Evolutionary conservation across 306 rosid genomes (phyloP).

Genomic region (Inga leiocalycina): DNA sequence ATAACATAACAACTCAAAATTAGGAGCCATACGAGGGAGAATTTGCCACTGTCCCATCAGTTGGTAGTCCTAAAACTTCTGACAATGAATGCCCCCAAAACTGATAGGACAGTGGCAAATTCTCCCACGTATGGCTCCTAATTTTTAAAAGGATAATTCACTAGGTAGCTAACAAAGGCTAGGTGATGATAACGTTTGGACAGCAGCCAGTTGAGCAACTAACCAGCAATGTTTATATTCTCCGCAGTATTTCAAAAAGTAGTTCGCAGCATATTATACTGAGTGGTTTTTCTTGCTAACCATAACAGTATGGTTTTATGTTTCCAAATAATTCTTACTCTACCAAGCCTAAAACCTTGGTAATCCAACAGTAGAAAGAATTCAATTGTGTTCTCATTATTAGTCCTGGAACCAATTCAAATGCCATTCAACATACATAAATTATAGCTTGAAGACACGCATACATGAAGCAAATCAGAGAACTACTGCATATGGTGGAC

Average conservation of each 20-base stretch:
- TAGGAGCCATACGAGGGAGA: too few relatives aligned
- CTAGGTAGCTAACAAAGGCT: neutral
- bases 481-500: neutral
- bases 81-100: neutral
- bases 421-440: neutral
- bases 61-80: neutral
- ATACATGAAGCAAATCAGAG: neutral
- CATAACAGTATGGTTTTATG: neutral
- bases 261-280: neutral
- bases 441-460: neutral
- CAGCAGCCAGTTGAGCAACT: constrained; percentile 16
- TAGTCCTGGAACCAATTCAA: neutral
- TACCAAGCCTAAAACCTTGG: neutral
- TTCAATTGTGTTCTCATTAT: neutral
- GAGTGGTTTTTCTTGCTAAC: constrained; percentile 9
- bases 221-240: neutral
- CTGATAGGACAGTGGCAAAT: neutral
- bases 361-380: neutral
- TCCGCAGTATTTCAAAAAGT: neutral
- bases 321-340: neutral
- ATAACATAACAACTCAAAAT: neutral
- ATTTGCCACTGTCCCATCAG: too few relatives aligned
- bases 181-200: constrained; percentile 2
- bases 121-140: neutral
- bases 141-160: neutral